These are phyloP conservation scores for Sanghuangporus sanghuang DNA, from an alignment of 1,284 basidiomycete species.

Conservation along the genomic window DNA sequence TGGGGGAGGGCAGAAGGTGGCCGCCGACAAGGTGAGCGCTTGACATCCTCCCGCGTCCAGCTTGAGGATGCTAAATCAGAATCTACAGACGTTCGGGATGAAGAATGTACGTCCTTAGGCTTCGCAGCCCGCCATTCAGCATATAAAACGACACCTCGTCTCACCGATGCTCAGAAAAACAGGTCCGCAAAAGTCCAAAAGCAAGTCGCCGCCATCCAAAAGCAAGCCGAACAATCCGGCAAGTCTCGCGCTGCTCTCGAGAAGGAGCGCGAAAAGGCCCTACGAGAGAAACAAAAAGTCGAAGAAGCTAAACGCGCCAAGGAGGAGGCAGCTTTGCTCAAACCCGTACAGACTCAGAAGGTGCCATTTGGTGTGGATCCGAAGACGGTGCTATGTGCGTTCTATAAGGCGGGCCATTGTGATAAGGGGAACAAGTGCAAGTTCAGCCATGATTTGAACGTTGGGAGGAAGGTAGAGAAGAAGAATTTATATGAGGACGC, in stretches of 20 bases:
- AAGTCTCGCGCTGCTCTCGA: constrained; percentile 76
- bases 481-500: constrained; percentile 92
- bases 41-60: constrained; percentile 10
- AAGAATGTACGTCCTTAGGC: constrained; percentile 68
- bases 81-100: constrained; percentile 80
- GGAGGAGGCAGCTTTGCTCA: constrained; percentile 79
- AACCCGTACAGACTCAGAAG: constrained; percentile 78
- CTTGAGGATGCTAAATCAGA: constrained; percentile 27
- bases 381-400: constrained; percentile 85
- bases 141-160: not conserved
- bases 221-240: constrained; percentile 65
- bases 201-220: constrained; percentile 74
- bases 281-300: constrained; percentile 71
- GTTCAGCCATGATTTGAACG: constrained; percentile 89
- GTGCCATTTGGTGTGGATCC: constrained; percentile 95
- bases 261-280: constrained; percentile 81
- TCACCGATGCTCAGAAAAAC: constrained; percentile 65
- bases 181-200: constrained; percentile 92
- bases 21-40: constrained; percentile 66
- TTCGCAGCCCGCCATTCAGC: not conserved
- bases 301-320: constrained; percentile 84
- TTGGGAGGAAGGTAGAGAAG: constrained; percentile 92
- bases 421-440: constrained; percentile 93
- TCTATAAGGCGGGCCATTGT: constrained; percentile 85
- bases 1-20: constrained; percentile 52